A percentile compares a stretch with the other conserved stretches of the same genome.
Conservation (phyloP, 768 basidiomycete genomes). For the Rubroboletus satanas region DNA sequence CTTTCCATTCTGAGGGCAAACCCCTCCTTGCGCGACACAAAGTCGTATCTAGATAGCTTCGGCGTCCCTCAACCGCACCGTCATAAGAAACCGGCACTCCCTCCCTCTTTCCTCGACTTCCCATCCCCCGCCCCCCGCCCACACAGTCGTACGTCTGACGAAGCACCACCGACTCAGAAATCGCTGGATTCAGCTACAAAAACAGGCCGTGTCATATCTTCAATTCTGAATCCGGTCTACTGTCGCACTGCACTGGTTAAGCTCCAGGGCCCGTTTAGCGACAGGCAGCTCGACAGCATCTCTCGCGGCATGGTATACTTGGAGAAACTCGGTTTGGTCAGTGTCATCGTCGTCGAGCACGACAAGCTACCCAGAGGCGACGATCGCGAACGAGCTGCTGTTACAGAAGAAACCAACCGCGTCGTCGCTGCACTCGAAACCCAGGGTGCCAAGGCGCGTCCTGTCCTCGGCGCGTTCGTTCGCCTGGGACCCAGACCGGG, state of each 20-base stretch:
- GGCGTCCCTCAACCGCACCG: slow-evolving; percentile 54
- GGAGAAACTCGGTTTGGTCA: slow-evolving; percentile 92
- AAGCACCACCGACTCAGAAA: slow-evolving; percentile 16
- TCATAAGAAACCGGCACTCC: slow-evolving; percentile 22
- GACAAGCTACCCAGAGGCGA: slow-evolving; percentile 69
- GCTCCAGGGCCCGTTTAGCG: slow-evolving; percentile 92
- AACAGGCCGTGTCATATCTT: slow-evolving; percentile 54
- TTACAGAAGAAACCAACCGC: slow-evolving; percentile 81
- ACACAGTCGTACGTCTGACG: background rate
- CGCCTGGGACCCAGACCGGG: slow-evolving; percentile 74
- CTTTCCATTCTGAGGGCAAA: slow-evolving; percentile 90
- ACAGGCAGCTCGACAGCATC: slow-evolving; percentile 91
- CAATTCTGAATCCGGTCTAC: slow-evolving; percentile 80
- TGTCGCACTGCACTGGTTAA: slow-evolving; percentile 93
- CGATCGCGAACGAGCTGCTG: slow-evolving; percentile 59
- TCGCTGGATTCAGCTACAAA: slow-evolving; percentile 35
- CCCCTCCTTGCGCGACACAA: slow-evolving; percentile 87
- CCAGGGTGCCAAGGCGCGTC: slow-evolving; percentile 84
- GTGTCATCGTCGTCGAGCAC: slow-evolving; percentile 92
- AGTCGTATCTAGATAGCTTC: slow-evolving; percentile 89
- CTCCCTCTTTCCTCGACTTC: slow-evolving; percentile 22
- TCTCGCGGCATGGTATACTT: slow-evolving; percentile 91
- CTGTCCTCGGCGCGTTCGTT: slow-evolving; percentile 83
- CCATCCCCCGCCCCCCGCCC: slow-evolving; percentile 22
- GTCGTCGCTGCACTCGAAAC: slow-evolving; percentile 78